Base-by-base conservation (phyloP, 768 basidiomycete species). In the Holtermannia corniformis region DNA sequence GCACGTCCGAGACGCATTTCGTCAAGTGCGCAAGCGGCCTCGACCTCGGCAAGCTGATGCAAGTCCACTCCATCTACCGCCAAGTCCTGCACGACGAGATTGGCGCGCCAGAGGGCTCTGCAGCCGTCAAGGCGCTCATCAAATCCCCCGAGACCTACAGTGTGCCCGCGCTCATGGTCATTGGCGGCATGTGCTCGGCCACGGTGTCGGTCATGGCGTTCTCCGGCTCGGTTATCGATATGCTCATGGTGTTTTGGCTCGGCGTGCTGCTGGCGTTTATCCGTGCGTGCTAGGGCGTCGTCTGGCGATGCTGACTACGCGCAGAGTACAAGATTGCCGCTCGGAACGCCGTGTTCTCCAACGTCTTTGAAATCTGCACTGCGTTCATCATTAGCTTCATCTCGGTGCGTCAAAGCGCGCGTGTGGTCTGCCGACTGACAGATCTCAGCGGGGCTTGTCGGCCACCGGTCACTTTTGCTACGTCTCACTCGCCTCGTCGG, bases 11-110 rank as follows among this genome's bases (percentile, higher is more conserved):
- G 41, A 56, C 54, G 1, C 26, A 50, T 23, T 56, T 56, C 44
- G 50, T 56, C 28, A 47, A 26, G 23, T 47, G 46, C 19, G 46
- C 21, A 45, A 52, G 57, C 19, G 47, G 41, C 11, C 45, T 58
- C 3, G 57, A 58, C 27, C 46, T 58, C 11, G 53, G 54, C 26
- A 52, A 52, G 12, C 46, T 58, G 4, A 50, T 48, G 16, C 46
- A 54, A 41, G 46, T 58, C 0, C 57, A 58, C 52, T 49, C 49
- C n/a, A 52, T 58, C 3, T 58, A 58, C 27, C 28, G 57, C 22
- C 44, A 51, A 24, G 57, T 58, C 41, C 52, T 51, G 5, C 57
- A 58, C 46, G 57, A 58, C 25, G 53, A 51, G 22, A 58, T 54
- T 40, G 46, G 48, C 16, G 57, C 54, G 3, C 23, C 46, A 2